Evolutionary conservation across 179 eudicot genomes (phyloP).

Genomic region (Vitellaria paradoxa): DNA sequence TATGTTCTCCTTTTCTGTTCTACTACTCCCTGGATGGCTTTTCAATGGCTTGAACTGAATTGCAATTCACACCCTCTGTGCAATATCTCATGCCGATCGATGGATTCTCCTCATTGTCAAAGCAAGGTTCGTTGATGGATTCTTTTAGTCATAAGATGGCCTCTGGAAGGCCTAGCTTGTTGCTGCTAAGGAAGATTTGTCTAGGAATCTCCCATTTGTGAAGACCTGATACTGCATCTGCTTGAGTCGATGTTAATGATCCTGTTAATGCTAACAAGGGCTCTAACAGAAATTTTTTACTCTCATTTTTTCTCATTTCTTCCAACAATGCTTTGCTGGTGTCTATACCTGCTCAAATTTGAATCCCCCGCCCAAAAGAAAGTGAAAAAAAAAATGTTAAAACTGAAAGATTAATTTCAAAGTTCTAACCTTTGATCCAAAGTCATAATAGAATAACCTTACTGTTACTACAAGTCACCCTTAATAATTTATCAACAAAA

Average conservation of each 20-base stretch:
- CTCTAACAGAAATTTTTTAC: conserved; percentile 40
- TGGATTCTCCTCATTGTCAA: conserved; percentile 9
- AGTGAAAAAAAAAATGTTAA: no score
- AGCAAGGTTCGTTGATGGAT: conserved; percentile 16
- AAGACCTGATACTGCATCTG: conserved; percentile 44
- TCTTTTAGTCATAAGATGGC: conserved; percentile 76
- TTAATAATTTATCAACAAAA: no score
- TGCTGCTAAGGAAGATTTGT: conserved; percentile 55
- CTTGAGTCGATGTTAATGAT: conserved; percentile 42
- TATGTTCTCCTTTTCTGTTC: not conserved
- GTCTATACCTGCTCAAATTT: conserved; percentile 59
- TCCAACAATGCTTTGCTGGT: conserved; percentile 62
- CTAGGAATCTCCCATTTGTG: conserved; percentile 58
- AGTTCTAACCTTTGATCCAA: no score
- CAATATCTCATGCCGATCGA: conserved; percentile 8
- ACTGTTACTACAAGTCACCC: no score
- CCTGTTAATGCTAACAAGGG: conserved; percentile 60
- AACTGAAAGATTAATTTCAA: no score
- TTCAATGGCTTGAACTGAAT: not conserved
- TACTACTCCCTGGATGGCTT: conserved; percentile 8
- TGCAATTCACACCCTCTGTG: conserved; percentile 13
- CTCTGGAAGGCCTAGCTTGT: conserved; percentile 55
- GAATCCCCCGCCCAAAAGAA: not conserved
- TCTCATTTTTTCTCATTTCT: conserved; percentile 48
- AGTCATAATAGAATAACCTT: no score